phyloP scores from a whole-genome alignment of 345 rosid genomes.

The Citrus glauca region DNA sequence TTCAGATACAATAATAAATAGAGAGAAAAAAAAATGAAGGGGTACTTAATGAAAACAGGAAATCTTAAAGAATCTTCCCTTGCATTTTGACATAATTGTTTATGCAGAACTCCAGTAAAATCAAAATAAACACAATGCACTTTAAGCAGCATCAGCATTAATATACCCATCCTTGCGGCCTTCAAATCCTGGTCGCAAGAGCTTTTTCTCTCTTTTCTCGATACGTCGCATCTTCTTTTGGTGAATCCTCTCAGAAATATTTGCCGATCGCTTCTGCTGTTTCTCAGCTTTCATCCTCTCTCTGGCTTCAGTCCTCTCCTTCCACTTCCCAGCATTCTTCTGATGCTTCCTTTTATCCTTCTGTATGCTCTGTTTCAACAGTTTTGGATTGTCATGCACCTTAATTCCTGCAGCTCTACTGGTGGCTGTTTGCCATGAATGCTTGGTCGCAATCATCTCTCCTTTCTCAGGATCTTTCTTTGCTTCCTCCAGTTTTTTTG shows the following conservation, averaged over 20 bases:
- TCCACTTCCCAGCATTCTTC: conserved; percentile 88
- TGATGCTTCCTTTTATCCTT: conserved; percentile 68
- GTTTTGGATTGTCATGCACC: conserved; percentile 78
- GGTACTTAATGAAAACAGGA: too few relatives aligned
- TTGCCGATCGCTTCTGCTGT: conserved; percentile 71
- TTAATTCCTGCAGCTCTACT: conserved; percentile 78
- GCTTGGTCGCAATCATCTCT: conserved; percentile 48
- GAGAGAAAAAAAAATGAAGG: too few relatives aligned
- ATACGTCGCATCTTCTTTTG: conserved; percentile 70
- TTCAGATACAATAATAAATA: too few relatives aligned
- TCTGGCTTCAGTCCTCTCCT: conserved; percentile 59
- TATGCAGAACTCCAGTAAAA: background rate
- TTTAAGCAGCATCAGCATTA: background rate
- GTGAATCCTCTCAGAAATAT: conserved; percentile 61
- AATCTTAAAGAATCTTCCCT: too few relatives aligned
- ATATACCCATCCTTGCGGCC: conserved; percentile 32
- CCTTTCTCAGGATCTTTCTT: conserved; percentile 86
- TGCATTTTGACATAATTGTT: background rate
- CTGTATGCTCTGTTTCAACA: conserved; percentile 70
- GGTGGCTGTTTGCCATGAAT: conserved; percentile 71
- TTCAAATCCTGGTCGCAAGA: conserved; percentile 86
- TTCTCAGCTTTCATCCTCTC: conserved; percentile 61
- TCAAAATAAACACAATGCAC: background rate
- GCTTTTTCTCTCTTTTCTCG: conserved; percentile 88
- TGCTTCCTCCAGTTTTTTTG: conserved; percentile 51